Percentiles rank a stretch among this genome's conserved stretches.
Evolutionary conservation across 1,284 basidiomycete species (phyloP).

Genomic region (Meripilus lineatus): DNA sequence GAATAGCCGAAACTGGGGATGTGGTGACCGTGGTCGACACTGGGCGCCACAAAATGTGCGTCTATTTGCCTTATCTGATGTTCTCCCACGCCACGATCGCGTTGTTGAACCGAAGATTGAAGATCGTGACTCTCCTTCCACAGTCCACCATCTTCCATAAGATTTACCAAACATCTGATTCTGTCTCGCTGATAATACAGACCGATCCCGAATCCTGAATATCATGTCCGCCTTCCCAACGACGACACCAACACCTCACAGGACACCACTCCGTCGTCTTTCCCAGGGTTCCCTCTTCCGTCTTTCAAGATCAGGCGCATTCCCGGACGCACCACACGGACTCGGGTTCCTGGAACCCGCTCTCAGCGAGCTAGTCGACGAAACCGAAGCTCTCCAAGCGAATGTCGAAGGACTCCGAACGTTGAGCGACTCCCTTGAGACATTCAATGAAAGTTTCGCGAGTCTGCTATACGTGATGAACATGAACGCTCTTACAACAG

Average conservation of each 20-base stretch:
- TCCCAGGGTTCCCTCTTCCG: conserved; percentile 89
- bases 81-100: too few species aligned
- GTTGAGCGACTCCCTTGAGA: conserved; percentile 72
- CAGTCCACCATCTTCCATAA: too few species aligned
- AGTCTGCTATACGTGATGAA: conserved; percentile 90
- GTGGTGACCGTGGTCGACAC: too few species aligned
- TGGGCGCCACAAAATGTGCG: too few species aligned
- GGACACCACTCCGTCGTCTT: conserved; percentile 83
- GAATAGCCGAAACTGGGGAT: too few species aligned
- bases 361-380: conserved; percentile 83
- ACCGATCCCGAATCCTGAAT: too few species aligned
- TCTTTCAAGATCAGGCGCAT: conserved; percentile 68
- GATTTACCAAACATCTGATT: too few species aligned
- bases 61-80: too few species aligned
- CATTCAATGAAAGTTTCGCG: conserved; percentile 92
- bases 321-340: conserved; percentile 73
- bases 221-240: too few species aligned
- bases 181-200: too few species aligned
- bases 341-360: conserved; percentile 85
- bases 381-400: conserved; percentile 73
- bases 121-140: too few species aligned
- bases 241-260: conserved; percentile 37
- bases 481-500: conserved; percentile 91
- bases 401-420: conserved; percentile 71
- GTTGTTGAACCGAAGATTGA: too few species aligned